Conservation (phyloP, 1,284 basidiomycete genomes). For the Apiotrichum veenhuisii region DNA sequence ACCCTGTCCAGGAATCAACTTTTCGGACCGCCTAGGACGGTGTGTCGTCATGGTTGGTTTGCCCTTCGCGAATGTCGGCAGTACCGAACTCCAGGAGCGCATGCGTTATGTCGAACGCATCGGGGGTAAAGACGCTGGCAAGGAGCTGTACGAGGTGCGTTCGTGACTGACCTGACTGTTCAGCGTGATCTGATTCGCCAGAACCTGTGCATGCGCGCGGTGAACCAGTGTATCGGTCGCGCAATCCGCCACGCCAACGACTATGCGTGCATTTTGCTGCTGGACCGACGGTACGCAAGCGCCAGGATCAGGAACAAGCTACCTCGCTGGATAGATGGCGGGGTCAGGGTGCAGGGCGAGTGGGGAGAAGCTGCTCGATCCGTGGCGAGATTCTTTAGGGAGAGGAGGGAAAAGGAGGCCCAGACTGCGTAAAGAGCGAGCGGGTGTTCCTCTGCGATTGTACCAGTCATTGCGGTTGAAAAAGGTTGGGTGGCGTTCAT, state of each 20-base stretch:
- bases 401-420: slow-evolving; percentile 23
- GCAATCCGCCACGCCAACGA: slow-evolving; percentile 83
- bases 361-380: slow-evolving; percentile 73
- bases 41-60: slow-evolving; percentile 86
- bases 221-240: slow-evolving; percentile 94
- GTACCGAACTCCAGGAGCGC: slow-evolving; percentile 82
- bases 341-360: slow-evolving; percentile 59
- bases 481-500: no score
- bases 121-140: slow-evolving; percentile 66
- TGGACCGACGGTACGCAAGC: slow-evolving; percentile 73
- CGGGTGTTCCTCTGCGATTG: no score
- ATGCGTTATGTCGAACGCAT: slow-evolving; percentile 70
- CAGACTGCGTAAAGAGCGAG: no score
- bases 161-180: neutral
- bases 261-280: slow-evolving; percentile 76
- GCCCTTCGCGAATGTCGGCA: slow-evolving; percentile 89
- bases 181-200: no score
- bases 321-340: slow-evolving; percentile 78
- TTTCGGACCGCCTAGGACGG: slow-evolving; percentile 81
- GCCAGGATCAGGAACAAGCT: slow-evolving; percentile 68
- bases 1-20: slow-evolving; percentile 66
- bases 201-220: slow-evolving; percentile 92
- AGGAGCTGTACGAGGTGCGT: slow-evolving; percentile 68
- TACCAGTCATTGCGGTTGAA: no score
- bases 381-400: slow-evolving; percentile 64